phyloP scores from a whole-genome alignment of 192 early-diverging fungal genomes.

The Linnemannia elongata region DNA sequence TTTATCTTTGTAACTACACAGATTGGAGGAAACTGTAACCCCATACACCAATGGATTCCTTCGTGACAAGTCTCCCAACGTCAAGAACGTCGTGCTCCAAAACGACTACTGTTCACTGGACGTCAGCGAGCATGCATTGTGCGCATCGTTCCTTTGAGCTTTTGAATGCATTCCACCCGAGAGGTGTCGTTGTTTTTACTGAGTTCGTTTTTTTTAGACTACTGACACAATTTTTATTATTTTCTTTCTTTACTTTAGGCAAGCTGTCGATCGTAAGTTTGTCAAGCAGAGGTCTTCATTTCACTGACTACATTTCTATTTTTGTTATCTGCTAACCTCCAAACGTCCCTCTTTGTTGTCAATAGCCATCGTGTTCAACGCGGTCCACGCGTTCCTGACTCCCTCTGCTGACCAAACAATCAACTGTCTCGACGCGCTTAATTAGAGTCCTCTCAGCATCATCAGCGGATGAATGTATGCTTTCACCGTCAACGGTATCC shows the following conservation, averaged over 20 bases:
- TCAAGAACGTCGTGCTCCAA: slow-evolving; percentile 24
- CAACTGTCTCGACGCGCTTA: background rate
- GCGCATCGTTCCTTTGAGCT: too few species aligned
- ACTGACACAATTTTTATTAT: background rate
- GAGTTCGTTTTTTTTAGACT: too few species aligned
- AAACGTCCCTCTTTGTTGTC: background rate
- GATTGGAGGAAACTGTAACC: slow-evolving; percentile 13
- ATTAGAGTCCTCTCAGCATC: background rate
- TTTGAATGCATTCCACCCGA: too few species aligned
- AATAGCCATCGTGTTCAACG: slow-evolving; percentile 16
- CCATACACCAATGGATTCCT: slow-evolving; percentile 34
- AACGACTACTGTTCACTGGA: slow-evolving; percentile 17
- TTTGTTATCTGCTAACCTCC: background rate
- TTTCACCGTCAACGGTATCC: background rate
- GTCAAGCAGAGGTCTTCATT: too few species aligned
- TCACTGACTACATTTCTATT: background rate
- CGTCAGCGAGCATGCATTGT: background rate
- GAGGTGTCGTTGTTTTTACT: too few species aligned
- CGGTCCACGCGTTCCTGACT: slow-evolving; percentile 18
- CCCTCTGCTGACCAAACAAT: slow-evolving; percentile 11
- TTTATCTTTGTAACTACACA: background rate
- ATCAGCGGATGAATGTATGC: background rate
- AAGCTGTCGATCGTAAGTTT: slow-evolving; percentile 18
- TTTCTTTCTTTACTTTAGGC: background rate
- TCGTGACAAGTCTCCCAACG: slow-evolving; percentile 1